Evolutionary conservation across 495 filamentous ascomycete species (phyloP), one percentile per base, ranked within the genome.

Genomic region (Trichoderma parareesei): DNA sequence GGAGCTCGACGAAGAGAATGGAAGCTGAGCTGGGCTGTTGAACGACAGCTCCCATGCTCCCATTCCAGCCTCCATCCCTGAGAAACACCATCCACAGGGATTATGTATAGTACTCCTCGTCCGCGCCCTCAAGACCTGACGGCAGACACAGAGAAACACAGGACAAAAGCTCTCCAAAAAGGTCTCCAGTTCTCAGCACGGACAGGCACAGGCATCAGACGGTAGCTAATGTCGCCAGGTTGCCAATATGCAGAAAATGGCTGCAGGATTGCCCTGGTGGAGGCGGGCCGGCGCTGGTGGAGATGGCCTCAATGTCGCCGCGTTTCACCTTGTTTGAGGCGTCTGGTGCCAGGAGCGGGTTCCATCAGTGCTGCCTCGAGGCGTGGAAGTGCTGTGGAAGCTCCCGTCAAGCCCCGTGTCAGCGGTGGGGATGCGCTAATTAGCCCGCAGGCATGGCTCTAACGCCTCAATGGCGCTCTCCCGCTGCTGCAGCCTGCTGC

Each of bases 391-490:
- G 53, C 53, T 57, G 53, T 57, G 53, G 53, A 57, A 57, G 53
- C 53, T 57, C 53, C 53, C 27, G 27, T 27, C 27, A 27, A 27
- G 27, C 27, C 27, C 27, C 53, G 53, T 57, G 53, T 57, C 53
- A 37, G 53, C 53, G 53, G 53, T 57, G 53, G 53, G 11, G 53
- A 57, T 57, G 53, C 53, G 53, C 53, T 57, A 57, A 57, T 57
- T 57, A 57, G 53, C 53, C 53, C 53, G 53, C 27, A n/a, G 27
- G 14, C 53, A 57, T 35, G 53, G 53, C 53, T 57, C 53, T 57
- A 57, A 57, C 37, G 33, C 53, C 27, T 27, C 27, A 0, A 27
- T 55, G 10, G 20, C 43, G 48, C 48, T 5, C 48, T 20, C 27
- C 8, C 20, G 18, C n/a, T 33, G 43, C 10, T 16, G n/a, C n/a